Conservation (phyloP, 345 rosid species). For the Eucalyptus pumila region DNA sequence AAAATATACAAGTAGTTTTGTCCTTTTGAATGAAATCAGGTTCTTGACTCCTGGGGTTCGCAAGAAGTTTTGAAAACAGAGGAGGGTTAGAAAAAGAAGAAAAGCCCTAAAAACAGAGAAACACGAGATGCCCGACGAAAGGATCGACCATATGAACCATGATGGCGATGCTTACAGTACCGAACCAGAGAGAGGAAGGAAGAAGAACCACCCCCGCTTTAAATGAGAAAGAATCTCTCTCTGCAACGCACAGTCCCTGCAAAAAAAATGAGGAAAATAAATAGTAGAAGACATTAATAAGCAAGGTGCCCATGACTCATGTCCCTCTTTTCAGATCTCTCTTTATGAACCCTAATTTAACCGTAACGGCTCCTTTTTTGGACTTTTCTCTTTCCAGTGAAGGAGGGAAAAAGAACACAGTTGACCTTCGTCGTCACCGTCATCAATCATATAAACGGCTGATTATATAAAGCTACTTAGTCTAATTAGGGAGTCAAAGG, state of each 20-base stretch:
- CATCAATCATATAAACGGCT: neutral
- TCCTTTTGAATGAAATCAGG: neutral
- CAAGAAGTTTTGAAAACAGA: neutral
- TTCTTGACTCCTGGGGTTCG: neutral
- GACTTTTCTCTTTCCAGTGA: neutral
- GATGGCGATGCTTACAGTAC: neutral
- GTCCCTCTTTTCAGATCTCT: neutral
- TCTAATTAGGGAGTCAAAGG: neutral
- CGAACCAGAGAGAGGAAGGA: neutral
- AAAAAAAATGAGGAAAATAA: neutral
- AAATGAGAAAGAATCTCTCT: neutral
- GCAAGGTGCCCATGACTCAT: neutral
- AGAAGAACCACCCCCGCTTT: neutral
- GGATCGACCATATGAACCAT: neutral
- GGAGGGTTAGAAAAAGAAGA: neutral
- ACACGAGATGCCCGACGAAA: neutral
- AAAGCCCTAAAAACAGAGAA: neutral
- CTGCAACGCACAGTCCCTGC: neutral
- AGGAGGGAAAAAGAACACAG: neutral
- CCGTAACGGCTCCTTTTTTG: neutral
- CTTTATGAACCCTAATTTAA: neutral
- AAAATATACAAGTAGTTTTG: neutral
- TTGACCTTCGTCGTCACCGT: neutral
- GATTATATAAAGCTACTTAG: neutral
- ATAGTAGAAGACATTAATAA: neutral